A percentile compares a stretch with the other conserved stretches of the same genome.
phyloP scores from a whole-genome alignment of 805 yeast species.

The Saturnispora silvae region DNA sequence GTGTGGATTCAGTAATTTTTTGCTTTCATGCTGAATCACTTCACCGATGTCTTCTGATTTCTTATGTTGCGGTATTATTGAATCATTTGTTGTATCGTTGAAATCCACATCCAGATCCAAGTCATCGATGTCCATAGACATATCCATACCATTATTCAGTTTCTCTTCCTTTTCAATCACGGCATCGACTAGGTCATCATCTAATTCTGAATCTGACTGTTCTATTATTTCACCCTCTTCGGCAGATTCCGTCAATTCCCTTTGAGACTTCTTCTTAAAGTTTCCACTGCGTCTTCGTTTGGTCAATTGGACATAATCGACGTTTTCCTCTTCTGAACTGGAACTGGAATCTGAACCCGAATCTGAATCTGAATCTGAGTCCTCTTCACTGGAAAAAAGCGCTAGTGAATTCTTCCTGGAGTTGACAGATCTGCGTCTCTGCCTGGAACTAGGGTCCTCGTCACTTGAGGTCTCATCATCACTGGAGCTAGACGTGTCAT shows the following conservation, averaged over 20 bases:
- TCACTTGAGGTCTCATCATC: constrained; percentile 16
- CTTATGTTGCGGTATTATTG: constrained; percentile 5
- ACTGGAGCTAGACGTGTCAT: constrained; percentile 13
- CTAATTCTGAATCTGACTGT: constrained; percentile 29
- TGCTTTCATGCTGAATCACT: constrained; percentile 26
- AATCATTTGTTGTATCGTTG: constrained; percentile 23
- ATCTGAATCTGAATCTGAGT: constrained; percentile 12
- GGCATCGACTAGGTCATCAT: constrained; percentile 33
- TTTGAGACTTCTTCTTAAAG: constrained; percentile 30
- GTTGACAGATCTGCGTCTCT: constrained; percentile 5
- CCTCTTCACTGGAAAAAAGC: constrained; percentile 3
- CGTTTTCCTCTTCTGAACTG: constrained; percentile 50
- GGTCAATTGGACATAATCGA: constrained; percentile 63
- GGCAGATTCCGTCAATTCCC: constrained; percentile 4
- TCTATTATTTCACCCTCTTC: constrained; percentile 18
- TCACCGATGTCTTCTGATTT: constrained; percentile 49
- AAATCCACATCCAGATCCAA: constrained; percentile 15
- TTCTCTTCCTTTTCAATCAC: constrained; percentile 32
- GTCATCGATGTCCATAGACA: constrained; percentile 15
- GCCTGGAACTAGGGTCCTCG: constrained; percentile 1
- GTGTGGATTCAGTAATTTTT: constrained; percentile 16
- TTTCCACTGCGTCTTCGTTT: constrained; percentile 45
- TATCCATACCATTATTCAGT: constrained; percentile 4
- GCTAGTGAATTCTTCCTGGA: constrained; percentile 13
- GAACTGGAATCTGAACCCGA: constrained; percentile 26